phyloP scores from a whole-genome alignment of 768 basidiomycete species.

The Serpula lacrymans region DNA sequence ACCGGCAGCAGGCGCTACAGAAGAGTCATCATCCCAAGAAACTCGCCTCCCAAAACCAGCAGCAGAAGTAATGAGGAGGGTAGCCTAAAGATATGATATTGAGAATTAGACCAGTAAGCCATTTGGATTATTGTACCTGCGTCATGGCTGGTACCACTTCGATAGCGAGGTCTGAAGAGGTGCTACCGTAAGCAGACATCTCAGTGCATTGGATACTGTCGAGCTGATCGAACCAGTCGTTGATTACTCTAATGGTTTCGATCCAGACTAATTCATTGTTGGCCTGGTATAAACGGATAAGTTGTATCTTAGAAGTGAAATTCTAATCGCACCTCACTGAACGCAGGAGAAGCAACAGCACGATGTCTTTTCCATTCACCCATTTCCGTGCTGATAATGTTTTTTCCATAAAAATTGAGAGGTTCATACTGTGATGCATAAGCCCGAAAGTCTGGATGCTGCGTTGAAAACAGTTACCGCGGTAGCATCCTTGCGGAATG shows the following conservation, averaged over 20 bases:
- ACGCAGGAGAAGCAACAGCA: conserved; percentile 43
- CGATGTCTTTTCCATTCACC: conserved; percentile 48
- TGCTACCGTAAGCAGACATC: too few species aligned
- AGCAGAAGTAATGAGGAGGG: conserved; percentile 38
- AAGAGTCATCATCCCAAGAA: conserved; percentile 30
- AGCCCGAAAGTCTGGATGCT: neutral
- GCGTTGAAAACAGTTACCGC: conserved; percentile 24
- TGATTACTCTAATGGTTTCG: conserved; percentile 36
- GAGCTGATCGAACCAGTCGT: conserved; percentile 42
- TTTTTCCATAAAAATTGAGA: conserved; percentile 44
- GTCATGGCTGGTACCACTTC: conserved; percentile 10
- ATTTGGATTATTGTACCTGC: conserved; percentile 9
- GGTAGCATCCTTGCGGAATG: conserved; percentile 39
- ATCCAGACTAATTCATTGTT: conserved; percentile 49
- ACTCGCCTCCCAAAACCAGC: conserved; percentile 40
- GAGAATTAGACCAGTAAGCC: neutral
- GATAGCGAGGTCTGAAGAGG: conserved; percentile 19
- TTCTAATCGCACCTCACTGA: conserved; percentile 38
- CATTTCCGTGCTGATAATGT: conserved; percentile 40
- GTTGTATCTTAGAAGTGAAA: neutral
- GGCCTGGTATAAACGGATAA: conserved; percentile 23
- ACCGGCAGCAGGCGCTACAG: conserved; percentile 20
- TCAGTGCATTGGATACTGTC: conserved; percentile 14
- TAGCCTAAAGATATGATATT: conserved; percentile 15
- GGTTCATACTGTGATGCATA: conserved; percentile 30